These are phyloP conservation scores for Irpex sp. DNA, from an alignment of 1,284 basidiomycete genomes.

Conservation along the genomic window DNA sequence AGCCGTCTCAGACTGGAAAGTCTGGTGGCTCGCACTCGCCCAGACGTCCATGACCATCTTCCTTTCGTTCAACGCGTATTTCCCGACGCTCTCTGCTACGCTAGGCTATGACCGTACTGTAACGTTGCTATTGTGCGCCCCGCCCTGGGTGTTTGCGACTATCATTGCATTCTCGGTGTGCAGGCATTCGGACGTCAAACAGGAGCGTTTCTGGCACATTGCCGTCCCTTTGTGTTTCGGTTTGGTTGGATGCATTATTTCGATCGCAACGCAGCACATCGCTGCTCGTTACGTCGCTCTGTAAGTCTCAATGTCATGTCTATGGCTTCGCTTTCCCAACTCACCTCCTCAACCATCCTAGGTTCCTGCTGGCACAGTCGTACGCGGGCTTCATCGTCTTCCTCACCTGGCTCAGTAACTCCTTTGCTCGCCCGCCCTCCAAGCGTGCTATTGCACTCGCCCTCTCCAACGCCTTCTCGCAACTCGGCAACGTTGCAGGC, in stretches of 20 bases:
- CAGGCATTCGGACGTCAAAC: conserved; percentile 68
- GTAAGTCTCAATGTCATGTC: conserved; percentile 35
- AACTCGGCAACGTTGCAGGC: conserved; percentile 72
- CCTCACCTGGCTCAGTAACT: conserved; percentile 70
- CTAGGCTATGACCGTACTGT: conserved; percentile 64
- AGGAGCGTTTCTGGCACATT: conserved; percentile 68
- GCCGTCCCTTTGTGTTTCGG: conserved; percentile 50
- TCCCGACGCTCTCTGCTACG: conserved; percentile 67
- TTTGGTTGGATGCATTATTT: conserved; percentile 73
- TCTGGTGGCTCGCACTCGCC: conserved; percentile 65
- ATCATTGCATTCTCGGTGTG: conserved; percentile 46
- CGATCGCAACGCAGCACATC: conserved; percentile 65
- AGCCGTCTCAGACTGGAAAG: conserved; percentile 69
- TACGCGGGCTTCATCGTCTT: conserved; percentile 71
- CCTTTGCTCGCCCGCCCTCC: conserved; percentile 61
- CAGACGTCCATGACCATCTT: conserved; percentile 54
- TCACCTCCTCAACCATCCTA: conserved; percentile 21
- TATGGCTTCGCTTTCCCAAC: neutral
- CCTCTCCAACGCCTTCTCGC: conserved; percentile 68
- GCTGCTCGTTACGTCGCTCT: conserved; percentile 69
- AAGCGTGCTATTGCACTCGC: conserved; percentile 78
- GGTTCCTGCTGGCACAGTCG: conserved; percentile 75
- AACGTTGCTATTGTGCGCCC: conserved; percentile 73
- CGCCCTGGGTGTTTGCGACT: conserved; percentile 73
- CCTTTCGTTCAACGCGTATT: conserved; percentile 72